Percentiles rank a stretch among this genome's conserved stretches.
phyloP scores from a whole-genome alignment of 352 stramenopile species.

The Phytophthora hybrid region DNA sequence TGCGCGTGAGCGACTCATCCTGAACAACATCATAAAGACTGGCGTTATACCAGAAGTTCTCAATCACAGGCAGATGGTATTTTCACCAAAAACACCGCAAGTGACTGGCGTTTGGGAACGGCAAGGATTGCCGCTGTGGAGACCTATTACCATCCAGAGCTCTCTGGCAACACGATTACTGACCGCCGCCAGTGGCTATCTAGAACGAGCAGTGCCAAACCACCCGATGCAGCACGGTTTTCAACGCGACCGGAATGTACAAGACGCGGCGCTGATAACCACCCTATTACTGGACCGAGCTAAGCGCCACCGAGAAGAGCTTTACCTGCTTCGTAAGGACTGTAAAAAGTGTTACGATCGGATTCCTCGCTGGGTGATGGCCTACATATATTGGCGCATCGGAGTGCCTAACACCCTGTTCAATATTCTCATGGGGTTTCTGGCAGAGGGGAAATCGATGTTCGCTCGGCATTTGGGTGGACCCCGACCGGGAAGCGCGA shows the following conservation, averaged over 20 bases:
- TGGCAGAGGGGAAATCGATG: not conserved
- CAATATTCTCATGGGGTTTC: not conserved
- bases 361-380: not conserved
- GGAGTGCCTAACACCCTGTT: not conserved
- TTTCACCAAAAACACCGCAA: not conserved
- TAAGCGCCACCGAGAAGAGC: not conserved
- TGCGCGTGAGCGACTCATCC: not conserved
- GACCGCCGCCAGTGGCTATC: conserved; percentile 1
- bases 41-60: not conserved
- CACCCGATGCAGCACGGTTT: conserved; percentile 17
- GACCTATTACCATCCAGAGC: conserved; percentile 4
- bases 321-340: not conserved
- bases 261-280: conserved; percentile 2
- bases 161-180: conserved; percentile 2
- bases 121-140: conserved; percentile 1
- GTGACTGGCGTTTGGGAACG: conserved; percentile 1
- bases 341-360: not conserved
- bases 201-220: conserved; percentile 3
- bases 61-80: conserved; percentile 4
- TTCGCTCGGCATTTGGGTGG: not conserved
- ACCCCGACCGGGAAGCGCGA: not conserved
- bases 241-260: conserved; percentile 6
- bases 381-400: not conserved
- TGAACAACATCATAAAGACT: not conserved
- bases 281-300: not conserved